These are phyloP conservation scores for Seiridium unicorne DNA, from an alignment of 2,329 filamentous ascomycete genomes.

Conservation along the genomic window DNA sequence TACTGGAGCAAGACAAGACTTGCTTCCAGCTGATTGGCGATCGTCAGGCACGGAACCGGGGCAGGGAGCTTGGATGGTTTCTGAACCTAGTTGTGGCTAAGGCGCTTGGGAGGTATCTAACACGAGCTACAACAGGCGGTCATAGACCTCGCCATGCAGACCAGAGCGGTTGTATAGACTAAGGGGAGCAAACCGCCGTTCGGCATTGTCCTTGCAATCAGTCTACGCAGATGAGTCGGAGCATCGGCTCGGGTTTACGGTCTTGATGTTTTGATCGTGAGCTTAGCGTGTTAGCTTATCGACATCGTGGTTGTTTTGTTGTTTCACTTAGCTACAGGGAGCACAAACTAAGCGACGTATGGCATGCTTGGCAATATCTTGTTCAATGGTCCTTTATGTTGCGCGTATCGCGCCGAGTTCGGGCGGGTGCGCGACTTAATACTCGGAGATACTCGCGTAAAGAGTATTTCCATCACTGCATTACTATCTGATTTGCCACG, in stretches of 20 bases:
- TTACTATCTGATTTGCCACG: no score
- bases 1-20: constrained; percentile 40
- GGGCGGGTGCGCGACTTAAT: background rate
- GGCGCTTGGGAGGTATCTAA: background rate
- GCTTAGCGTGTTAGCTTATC: no score
- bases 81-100: background rate
- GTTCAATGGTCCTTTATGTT: background rate
- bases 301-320: background rate
- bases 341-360: background rate
- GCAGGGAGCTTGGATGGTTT: background rate
- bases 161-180: background rate
- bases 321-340: background rate
- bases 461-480: background rate
- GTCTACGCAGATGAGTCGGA: background rate
- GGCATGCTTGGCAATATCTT: background rate
- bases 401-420: no score
- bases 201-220: background rate
- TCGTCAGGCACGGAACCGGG: background rate
- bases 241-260: background rate
- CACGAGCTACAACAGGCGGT: background rate
- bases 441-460: background rate
- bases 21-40: background rate
- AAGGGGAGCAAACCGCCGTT: background rate
- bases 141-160: background rate
- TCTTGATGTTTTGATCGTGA: background rate